Base-by-base conservation (phyloP, 163 green algal species). In the Volvox carteri region DNA sequence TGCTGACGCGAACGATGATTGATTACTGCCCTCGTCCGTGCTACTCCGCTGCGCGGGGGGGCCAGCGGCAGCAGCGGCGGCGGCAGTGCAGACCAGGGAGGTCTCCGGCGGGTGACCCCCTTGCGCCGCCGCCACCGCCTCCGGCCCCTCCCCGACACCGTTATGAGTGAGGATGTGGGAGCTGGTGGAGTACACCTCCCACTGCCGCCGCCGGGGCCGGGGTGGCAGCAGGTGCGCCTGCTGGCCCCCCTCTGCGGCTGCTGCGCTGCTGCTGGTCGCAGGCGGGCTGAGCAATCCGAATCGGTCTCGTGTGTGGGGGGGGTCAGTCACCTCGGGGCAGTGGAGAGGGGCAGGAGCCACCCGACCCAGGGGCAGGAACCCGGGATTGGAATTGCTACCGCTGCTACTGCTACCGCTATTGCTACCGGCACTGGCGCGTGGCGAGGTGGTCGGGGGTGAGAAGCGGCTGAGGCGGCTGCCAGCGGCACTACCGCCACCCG, bases 151-250 rank as follows among this genome's bases (percentile, higher is more conserved):
- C n/a, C n/a, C n/a, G n/a, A n/a, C n/a, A n/a, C n/a, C n/a, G n/a
- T n/a, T n/a, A n/a, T n/a, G n/a, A n/a, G n/a, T n/a, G n/a, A n/a
- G 39, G 42, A 41, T 14, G 30, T 58, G 39, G 11, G 12, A 39
- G 60, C 60, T 28, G 60, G 8, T 44, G 73, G 42, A 23, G 73
- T 28, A n/a, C 73, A 25, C 44, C 42, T 80, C 73, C 42, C 73
- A 80, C 73, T 80, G 73, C 73, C 73, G 73, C 25, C 42, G 73
- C 1, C n/a, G 73, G 3, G 73, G 44, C 42, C 41, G 73, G 25
- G 73, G 73, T 41, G 39, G 70, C 70, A 56, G 70, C 70, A 21
- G 0, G 39, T 56, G 70, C 19, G 18, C 19, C 70, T 58, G 67
- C 67, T 19, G 58, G n/a, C n/a, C n/a, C n/a, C n/a, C n/a, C n/a